These are phyloP conservation scores for Cercophora newfieldiana DNA, from an alignment of 495 filamentous ascomycete genomes.

Conservation along the genomic window DNA sequence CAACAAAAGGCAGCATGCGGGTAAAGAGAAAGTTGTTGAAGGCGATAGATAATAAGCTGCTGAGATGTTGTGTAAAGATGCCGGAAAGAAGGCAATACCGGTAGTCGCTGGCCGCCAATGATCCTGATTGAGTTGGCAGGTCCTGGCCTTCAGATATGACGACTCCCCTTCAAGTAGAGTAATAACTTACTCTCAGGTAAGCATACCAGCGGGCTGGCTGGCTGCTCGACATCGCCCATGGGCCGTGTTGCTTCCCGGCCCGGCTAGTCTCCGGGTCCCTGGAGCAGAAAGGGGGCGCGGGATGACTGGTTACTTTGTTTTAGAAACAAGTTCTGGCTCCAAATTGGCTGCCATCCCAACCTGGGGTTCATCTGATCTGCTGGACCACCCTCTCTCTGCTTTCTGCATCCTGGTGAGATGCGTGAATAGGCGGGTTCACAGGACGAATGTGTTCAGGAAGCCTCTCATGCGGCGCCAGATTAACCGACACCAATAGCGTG, in stretches of 20 bases:
- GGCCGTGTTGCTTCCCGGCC: not conserved
- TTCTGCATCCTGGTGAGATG: not conserved
- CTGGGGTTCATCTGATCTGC: constrained; percentile 3
- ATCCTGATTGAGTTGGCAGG: not conserved
- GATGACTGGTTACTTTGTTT: not conserved
- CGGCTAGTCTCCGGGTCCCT: constrained; percentile 9
- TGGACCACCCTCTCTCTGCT: not conserved
- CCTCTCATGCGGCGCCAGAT: constrained; percentile 1
- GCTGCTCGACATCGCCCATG: not conserved
- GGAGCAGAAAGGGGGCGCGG: not conserved
- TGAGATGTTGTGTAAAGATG: not conserved
- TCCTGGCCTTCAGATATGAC: not conserved
- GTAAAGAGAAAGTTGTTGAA: not conserved
- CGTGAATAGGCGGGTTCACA: not conserved
- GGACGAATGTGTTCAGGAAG: not conserved
- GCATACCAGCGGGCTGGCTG: not conserved
- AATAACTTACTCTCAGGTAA: not conserved
- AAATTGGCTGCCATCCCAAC: not conserved
- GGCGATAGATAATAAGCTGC: not conserved
- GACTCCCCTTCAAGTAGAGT: not conserved
- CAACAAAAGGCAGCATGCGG: not conserved
- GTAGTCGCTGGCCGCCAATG: not conserved
- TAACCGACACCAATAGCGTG: constrained; percentile 4
- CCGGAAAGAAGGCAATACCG: not conserved
- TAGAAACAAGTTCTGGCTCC: not conserved